Conservation (phyloP, 768 basidiomycete species). For the Auricularia heimuer region DNA sequence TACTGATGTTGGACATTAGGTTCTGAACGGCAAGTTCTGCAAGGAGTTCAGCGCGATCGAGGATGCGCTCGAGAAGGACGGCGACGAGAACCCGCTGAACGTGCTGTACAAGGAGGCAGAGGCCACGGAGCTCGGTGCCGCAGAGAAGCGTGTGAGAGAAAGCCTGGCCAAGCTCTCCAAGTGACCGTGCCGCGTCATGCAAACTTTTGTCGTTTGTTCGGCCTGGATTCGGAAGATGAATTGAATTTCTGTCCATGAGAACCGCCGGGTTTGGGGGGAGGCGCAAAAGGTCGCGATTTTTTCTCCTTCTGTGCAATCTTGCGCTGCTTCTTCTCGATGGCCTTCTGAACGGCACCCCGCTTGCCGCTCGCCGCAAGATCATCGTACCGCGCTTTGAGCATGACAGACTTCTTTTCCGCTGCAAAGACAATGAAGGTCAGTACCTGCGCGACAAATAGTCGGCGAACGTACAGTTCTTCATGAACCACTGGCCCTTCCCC, state of each 20-base stretch:
- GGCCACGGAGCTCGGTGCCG: constrained; percentile 44
- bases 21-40: constrained; percentile 52
- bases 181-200: not conserved
- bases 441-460: not conserved
- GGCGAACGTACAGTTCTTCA: constrained; percentile 62
- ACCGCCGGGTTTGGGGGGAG: constrained; percentile 7
- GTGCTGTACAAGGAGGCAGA: constrained; percentile 41
- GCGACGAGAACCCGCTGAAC: constrained; percentile 44
- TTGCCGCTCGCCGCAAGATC: constrained; percentile 71
- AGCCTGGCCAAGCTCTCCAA: constrained; percentile 20
- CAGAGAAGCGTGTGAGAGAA: constrained; percentile 48
- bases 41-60: constrained; percentile 46
- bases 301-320: constrained; percentile 87
- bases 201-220: not conserved
- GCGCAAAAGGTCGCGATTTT: constrained; percentile 59
- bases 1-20: constrained; percentile 14
- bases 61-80: constrained; percentile 46
- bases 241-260: not conserved
- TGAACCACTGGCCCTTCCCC: constrained; percentile 77
- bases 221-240: not conserved
- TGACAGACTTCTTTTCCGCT: constrained; percentile 72
- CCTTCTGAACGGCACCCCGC: constrained; percentile 72
- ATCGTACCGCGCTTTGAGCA: constrained; percentile 69
- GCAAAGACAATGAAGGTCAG: constrained; percentile 7
- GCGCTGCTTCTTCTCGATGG: constrained; percentile 80